A percentile compares a stretch with the other conserved stretches of the same genome.
These are phyloP conservation scores for Ceratocystis alfenasii DNA, from an alignment of 2,329 filamentous ascomycete genomes.

Conservation along the genomic window DNA sequence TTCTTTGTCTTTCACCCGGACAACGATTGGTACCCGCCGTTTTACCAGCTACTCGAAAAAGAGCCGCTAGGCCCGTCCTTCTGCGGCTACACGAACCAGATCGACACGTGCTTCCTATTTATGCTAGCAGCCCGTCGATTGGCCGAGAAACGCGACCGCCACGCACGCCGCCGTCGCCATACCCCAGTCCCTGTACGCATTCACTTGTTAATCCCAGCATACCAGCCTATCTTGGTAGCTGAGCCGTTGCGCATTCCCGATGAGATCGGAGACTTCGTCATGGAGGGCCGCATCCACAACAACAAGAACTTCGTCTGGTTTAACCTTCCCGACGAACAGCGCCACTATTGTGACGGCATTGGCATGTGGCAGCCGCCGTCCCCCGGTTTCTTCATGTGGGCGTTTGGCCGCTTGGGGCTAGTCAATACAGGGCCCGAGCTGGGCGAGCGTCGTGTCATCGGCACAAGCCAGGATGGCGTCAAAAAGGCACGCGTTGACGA, in stretches of 20 bases:
- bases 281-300: slow-evolving; percentile 33
- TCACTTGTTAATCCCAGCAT: slow-evolving; percentile 33
- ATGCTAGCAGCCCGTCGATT: slow-evolving; percentile 30
- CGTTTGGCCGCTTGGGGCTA: slow-evolving; percentile 26
- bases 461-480: slow-evolving; percentile 24
- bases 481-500: slow-evolving; percentile 21
- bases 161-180: slow-evolving; percentile 25
- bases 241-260: slow-evolving; percentile 31
- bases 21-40: slow-evolving; percentile 34
- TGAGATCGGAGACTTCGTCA: slow-evolving; percentile 31
- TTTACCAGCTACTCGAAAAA: slow-evolving; percentile 31
- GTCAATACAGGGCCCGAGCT: slow-evolving; percentile 24
- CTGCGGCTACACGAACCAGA: slow-evolving; percentile 33
- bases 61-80: slow-evolving; percentile 30
- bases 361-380: slow-evolving; percentile 29
- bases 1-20: slow-evolving; percentile 35
- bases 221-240: slow-evolving; percentile 31
- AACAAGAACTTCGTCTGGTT: slow-evolving; percentile 32
- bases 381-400: slow-evolving; percentile 26
- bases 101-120: slow-evolving; percentile 33
- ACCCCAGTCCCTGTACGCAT: slow-evolving; percentile 27
- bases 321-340: slow-evolving; percentile 30
- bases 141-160: slow-evolving; percentile 26
- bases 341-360: slow-evolving; percentile 28
- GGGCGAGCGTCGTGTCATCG: slow-evolving; percentile 26